Evolutionary conservation across 169 alveolate genomes (phyloP), one percentile per base, ranked within the genome.

Genomic region (Eimeria praecox): DNA sequence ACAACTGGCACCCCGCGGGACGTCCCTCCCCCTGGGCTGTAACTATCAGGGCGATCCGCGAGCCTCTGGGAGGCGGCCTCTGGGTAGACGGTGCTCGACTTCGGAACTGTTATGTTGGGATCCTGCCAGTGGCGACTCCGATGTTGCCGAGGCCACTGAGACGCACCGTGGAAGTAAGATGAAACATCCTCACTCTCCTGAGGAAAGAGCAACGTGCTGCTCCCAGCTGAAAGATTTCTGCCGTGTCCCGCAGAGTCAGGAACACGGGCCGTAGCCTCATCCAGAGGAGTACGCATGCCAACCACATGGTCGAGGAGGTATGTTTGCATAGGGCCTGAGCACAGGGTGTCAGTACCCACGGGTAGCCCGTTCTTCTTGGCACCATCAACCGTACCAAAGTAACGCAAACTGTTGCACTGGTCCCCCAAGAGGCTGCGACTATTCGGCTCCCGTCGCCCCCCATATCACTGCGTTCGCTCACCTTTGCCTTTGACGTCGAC

Each of bases 401-500:
- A 24, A 6, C 8, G 56, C 49, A 6, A 49, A 18, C 20, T 42
- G 62, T 33, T 27, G 44, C 33, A 30, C 8, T 69, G 80, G 2
- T 35, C 14, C 22, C 46, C 40, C 44, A 2, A 22, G 27, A 59
- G 24, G 9, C 18, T 16, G 80, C 80, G 80, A 69, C 24, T 10
- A 10, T n/a, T 16, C 44, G 80, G 80, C 16, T 14, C 22, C 46
- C 44, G 49, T 16, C n/a, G 49, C 46, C n/a, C 35, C 22, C 4
- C 80, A 33, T 4, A 12, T 46, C 44, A 2, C 2, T 35, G 80
- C 46, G 14, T 16, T 33, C 10, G 27, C 82, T 69, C 38, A 35
- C 99, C 99, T 96, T 98, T 98, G 56, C 99, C 99, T 97, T 98
- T 98, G 42, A 98, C 98, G 94, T 90, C 96, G 87, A 98, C 97